Percentiles rank a stretch among this genome's conserved stretches.
phyloP scores from a whole-genome alignment of 2,329 filamentous ascomycete genomes.

The Alternaria novae-zelandiae region DNA sequence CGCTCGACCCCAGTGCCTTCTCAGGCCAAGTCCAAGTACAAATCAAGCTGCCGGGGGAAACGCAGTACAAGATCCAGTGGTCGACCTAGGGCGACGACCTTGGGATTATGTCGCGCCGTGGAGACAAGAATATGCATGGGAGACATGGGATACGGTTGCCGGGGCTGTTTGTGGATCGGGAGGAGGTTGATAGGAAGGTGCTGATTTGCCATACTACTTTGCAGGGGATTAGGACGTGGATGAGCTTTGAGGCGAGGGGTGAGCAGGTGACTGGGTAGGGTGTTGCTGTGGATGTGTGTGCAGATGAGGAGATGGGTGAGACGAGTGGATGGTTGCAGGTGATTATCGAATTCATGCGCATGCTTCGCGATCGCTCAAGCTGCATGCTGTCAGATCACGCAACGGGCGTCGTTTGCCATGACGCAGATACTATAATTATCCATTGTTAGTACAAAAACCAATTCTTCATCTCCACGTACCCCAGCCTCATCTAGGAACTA shows the following conservation, averaged over 20 bases:
- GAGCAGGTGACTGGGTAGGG: neutral
- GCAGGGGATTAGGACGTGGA: neutral
- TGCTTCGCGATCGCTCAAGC: too few species aligned
- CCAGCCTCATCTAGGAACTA: too few species aligned
- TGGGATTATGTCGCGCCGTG: neutral
- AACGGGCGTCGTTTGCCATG: neutral
- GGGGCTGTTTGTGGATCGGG: neutral
- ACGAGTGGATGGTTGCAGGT: accelerated
- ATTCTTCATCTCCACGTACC: neutral
- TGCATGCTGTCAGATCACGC: neutral
- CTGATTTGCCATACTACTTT: neutral
- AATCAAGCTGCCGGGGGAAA: neutral
- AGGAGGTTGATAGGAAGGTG: neutral
- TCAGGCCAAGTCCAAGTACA: neutral
- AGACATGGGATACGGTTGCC: neutral
- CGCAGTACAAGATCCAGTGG: neutral
- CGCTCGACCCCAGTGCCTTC: neutral
- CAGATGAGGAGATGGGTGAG: neutral
- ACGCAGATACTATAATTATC: neutral
- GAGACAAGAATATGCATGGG: neutral
- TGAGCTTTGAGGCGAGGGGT: neutral
- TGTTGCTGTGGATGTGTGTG: neutral
- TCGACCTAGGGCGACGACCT: neutral
- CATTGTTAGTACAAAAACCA: neutral
- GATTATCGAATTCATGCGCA: neutral